Conservation (phyloP, 768 basidiomycete genomes). For the Mrakia hoshinonis region DNA sequence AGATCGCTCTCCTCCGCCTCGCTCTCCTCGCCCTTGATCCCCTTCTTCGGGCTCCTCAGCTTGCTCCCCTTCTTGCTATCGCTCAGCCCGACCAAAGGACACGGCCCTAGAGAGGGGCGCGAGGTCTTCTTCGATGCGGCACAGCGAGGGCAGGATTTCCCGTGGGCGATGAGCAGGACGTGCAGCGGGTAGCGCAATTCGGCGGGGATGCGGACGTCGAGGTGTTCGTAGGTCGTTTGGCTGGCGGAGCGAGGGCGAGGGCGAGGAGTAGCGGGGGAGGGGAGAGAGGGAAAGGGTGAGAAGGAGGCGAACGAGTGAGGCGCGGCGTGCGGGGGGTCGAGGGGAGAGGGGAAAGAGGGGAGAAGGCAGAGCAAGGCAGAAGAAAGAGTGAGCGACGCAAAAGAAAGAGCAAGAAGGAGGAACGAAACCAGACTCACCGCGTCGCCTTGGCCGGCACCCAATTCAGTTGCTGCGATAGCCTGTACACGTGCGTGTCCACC, state of each 20-base stretch:
- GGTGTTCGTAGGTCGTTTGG: constrained; percentile 22
- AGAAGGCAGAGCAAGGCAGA: no score
- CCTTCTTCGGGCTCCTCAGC: background rate
- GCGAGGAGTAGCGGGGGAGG: background rate
- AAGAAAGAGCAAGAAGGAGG: background rate
- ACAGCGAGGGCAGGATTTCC: constrained; percentile 24
- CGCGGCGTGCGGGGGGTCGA: background rate
- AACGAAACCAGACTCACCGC: background rate
- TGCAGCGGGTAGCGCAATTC: constrained; percentile 20
- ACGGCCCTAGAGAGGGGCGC: constrained; percentile 19
- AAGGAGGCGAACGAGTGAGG: background rate
- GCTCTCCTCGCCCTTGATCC: background rate
- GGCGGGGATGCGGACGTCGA: constrained; percentile 27
- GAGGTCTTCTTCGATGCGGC: constrained; percentile 22
- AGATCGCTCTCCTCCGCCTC: background rate
- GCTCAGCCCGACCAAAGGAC: constrained; percentile 20
- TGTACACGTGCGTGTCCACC: constrained; percentile 28
- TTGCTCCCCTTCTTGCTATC: background rate
- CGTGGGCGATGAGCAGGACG: constrained; percentile 27
- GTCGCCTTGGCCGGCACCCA: constrained; percentile 26
- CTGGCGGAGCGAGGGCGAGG: background rate
- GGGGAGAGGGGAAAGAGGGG: background rate
- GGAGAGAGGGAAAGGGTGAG: background rate
- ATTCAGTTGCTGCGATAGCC: constrained; percentile 25
- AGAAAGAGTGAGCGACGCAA: background rate